Percentiles rank a stretch among this genome's conserved stretches.
Evolutionary conservation across 2,329 filamentous ascomycete species (phyloP).

Genomic region (Gliomastix tumulicola): DNA sequence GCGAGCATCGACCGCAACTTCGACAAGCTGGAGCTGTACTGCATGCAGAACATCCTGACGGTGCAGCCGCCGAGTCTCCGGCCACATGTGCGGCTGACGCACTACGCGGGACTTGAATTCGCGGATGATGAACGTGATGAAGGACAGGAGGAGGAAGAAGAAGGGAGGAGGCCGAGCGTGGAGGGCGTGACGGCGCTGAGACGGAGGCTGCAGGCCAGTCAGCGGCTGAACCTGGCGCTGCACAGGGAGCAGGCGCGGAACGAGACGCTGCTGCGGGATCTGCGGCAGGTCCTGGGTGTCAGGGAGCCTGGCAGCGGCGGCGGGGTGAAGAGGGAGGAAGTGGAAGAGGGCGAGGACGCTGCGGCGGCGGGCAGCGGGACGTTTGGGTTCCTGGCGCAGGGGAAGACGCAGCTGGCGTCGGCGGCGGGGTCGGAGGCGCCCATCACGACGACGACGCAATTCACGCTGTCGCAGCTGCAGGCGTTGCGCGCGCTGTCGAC

Average conservation of each 20-base stretch:
- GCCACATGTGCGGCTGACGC: constrained; percentile 72
- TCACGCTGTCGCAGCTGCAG: constrained; percentile 77
- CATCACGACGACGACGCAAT: constrained; percentile 65
- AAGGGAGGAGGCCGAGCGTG: constrained; percentile 39
- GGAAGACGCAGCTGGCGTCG: constrained; percentile 41
- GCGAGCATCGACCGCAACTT: constrained; percentile 79
- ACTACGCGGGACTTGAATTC: constrained; percentile 69
- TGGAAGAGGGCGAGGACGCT: constrained; percentile 2
- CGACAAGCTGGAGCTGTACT: constrained; percentile 83
- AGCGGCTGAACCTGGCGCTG: constrained; percentile 64
- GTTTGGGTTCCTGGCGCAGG: constrained; percentile 48
- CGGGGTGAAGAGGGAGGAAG: constrained; percentile 7
- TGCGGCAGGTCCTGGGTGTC: constrained; percentile 40
- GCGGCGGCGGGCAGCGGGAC: constrained; percentile 10
- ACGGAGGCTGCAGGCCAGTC: constrained; percentile 69
- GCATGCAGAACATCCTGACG: constrained; percentile 76
- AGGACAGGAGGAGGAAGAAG: neutral
- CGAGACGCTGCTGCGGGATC: constrained; percentile 57
- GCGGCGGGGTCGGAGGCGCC: constrained; percentile 47
- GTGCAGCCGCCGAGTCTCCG: constrained; percentile 58
- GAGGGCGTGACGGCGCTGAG: constrained; percentile 68
- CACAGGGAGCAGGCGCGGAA: constrained; percentile 66
- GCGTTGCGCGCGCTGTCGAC: constrained; percentile 62
- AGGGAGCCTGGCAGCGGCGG: no score
- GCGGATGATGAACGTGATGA: constrained; percentile 10